Conservation (phyloP, 2,329 filamentous ascomycete species). For the Aureobasidium sp. region DNA sequence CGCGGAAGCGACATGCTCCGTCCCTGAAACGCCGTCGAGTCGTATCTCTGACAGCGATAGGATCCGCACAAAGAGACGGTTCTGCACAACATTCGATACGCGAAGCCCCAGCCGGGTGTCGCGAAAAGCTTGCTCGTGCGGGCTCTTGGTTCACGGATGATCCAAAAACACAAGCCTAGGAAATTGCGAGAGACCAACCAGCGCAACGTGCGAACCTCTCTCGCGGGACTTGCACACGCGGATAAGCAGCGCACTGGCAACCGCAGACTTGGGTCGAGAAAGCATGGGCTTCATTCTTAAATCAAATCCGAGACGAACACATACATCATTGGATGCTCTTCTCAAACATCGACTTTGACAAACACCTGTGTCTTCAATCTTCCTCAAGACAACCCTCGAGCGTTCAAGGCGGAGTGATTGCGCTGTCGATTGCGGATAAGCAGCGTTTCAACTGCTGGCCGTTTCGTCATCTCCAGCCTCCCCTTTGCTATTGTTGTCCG, state of each 20-base stretch:
- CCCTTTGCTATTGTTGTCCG: slow-evolving; percentile 12
- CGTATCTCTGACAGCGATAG: background rate
- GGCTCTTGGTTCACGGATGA: background rate
- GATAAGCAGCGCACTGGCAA: slow-evolving; percentile 4
- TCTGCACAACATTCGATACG: slow-evolving; percentile 13
- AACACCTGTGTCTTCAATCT: background rate
- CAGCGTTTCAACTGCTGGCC: slow-evolving; percentile 15
- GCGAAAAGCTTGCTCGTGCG: slow-evolving; percentile 10
- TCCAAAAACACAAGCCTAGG: background rate
- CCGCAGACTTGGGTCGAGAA: slow-evolving; percentile 1
- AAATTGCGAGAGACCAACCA: slow-evolving; percentile 7
- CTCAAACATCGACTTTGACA: slow-evolving; percentile 5
- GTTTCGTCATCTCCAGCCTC: slow-evolving; percentile 15
- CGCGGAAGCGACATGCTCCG: slow-evolving; percentile 1
- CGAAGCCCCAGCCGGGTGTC: slow-evolving; percentile 6
- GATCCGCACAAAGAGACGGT: background rate
- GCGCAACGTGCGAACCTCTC: slow-evolving; percentile 10
- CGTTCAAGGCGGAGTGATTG: background rate
- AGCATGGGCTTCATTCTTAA: background rate
- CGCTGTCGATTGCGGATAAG: slow-evolving; percentile 11
- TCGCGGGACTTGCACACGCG: background rate
- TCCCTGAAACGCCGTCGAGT: slow-evolving; percentile 10
- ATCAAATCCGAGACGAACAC: slow-evolving; percentile 5
- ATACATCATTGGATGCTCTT: slow-evolving; percentile 5
- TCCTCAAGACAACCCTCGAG: slow-evolving; percentile 4